Evolutionary conservation across 257 asterid species (phyloP), one percentile per base, ranked within the genome.

Genomic region (Hygrophila difformis): DNA sequence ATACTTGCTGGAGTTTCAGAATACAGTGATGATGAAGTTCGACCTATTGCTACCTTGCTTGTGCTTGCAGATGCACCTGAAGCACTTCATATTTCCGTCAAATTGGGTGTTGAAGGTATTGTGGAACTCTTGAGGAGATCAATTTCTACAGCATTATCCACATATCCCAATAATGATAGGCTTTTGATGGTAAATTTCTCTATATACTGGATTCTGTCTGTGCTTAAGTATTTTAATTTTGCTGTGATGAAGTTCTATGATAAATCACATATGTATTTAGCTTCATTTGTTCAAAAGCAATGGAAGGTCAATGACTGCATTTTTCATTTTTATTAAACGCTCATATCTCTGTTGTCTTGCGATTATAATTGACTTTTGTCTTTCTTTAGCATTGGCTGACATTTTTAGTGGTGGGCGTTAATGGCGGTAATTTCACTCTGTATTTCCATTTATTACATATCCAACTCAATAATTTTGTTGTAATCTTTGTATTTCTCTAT

Each of bases 51-150:
- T 62, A 70, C 81, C 61, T 79, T 83, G 80, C 99, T 91, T 35
- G 70, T 82, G 73, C 93, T 82, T 42, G 97, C 95, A 47, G 96
- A 91, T 72, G 97, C 92, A 55, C 80, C 99, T 40, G 99, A 91
- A 83, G 97, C 93, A 26, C 69, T 91, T 58, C 84, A 87, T 72
- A 76, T 84, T 49, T 82, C 97, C 49, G 93, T 86, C 63, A 86
- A 82, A 72, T 73, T 91, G 68, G 94, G 99, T 20, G 82, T 86
- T 61, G 97, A 91, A 64, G 97, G 97, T 45, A 74, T 91, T 57
- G 65, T 81, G 60, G 85, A 82, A 59, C 81, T 91, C 54, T 64
- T 86, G 78, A 77, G 75, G 73, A 79, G 87, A 73, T 81, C 97
- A 50, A 81, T 86, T 61, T 86, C 89, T 45, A 56, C 87, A 13